A percentile compares a stretch with the other conserved stretches of the same genome.
phyloP scores from a whole-genome alignment of 306 rosid genomes.

The Aeschynomene evenia region DNA sequence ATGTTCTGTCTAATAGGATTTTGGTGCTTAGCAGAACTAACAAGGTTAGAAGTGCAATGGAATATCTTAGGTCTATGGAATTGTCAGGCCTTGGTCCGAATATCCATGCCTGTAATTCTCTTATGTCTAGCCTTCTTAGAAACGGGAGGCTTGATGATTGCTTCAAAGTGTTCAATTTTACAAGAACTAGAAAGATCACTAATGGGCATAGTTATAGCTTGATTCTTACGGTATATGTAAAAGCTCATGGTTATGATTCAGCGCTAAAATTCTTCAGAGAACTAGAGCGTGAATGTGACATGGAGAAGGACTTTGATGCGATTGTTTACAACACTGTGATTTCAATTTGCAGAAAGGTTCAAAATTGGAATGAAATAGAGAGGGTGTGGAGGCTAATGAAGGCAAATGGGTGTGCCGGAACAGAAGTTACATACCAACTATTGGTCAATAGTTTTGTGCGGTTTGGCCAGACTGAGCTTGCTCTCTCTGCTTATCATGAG shows the following conservation, averaged over 20 bases:
- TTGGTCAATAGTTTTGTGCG: constrained; percentile 64
- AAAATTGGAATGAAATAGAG: constrained; percentile 74
- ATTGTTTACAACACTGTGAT: constrained; percentile 80
- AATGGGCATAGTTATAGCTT: constrained; percentile 78
- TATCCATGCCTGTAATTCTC: constrained; percentile 79
- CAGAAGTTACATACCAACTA: constrained; percentile 58
- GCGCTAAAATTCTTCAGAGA: constrained; percentile 55
- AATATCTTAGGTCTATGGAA: constrained; percentile 73
- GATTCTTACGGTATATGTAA: constrained; percentile 64
- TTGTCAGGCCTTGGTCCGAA: constrained; percentile 63
- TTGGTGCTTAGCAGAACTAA: constrained; percentile 80
- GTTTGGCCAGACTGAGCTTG: constrained; percentile 67
- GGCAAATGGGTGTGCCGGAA: constrained; percentile 51
- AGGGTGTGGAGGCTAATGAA: constrained; percentile 73
- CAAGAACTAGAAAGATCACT: constrained; percentile 49
- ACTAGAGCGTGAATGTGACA: constrained; percentile 47
- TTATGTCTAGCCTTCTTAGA: constrained; percentile 73
- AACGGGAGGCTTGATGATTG: constrained; percentile 61
- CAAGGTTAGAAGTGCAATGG: constrained; percentile 72
- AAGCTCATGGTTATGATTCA: constrained; percentile 46
- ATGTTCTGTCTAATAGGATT: constrained; percentile 59
- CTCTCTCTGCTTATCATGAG: constrained; percentile 70
- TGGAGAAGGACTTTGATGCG: constrained; percentile 56
- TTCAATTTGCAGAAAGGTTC: constrained; percentile 61
- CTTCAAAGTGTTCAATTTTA: constrained; percentile 54